Conservation (phyloP, 2,329 filamentous ascomycete species). For the Stachybotrys chlorohalonatus region DNA sequence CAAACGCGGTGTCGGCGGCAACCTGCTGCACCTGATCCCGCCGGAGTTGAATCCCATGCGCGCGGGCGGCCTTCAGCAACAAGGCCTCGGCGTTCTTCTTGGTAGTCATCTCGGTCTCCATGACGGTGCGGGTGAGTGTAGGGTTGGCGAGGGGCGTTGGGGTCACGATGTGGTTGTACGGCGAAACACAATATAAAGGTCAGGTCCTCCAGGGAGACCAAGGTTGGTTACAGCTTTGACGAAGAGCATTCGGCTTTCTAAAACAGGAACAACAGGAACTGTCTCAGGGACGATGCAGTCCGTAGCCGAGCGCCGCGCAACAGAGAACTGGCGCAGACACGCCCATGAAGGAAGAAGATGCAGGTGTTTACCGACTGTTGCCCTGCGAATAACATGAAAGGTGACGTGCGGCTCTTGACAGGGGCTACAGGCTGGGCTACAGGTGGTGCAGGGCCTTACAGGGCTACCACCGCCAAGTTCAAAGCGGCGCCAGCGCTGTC, state of each 20-base stretch:
- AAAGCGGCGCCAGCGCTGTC: not conserved
- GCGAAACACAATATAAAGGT: not conserved
- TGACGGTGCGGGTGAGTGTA: not conserved
- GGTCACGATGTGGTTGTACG: not conserved
- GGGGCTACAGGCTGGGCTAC: too few species aligned
- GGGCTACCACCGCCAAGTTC: too few species aligned
- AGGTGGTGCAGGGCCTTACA: too few species aligned
- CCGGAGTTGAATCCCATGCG: constrained; percentile 19
- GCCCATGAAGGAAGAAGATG: too few species aligned
- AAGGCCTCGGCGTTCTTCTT: constrained; percentile 21
- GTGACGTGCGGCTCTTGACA: too few species aligned
- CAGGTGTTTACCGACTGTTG: too few species aligned
- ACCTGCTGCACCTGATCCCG: constrained; percentile 28
- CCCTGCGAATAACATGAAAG: too few species aligned
- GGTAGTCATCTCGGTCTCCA: constrained; percentile 4
- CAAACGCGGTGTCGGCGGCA: constrained; percentile 26
- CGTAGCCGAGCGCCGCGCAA: not conserved
- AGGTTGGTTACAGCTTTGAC: not conserved
- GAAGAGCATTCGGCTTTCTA: not conserved
- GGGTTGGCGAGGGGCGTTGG: too few species aligned
- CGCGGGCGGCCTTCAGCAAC: constrained; percentile 20
- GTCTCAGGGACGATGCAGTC: not conserved
- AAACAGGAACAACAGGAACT: not conserved
- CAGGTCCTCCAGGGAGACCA: not conserved
- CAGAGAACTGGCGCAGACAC: not conserved